Evolutionary conservation across 139 green algal species (phyloP).

Genomic region (Zygnema circumcarinatum): DNA sequence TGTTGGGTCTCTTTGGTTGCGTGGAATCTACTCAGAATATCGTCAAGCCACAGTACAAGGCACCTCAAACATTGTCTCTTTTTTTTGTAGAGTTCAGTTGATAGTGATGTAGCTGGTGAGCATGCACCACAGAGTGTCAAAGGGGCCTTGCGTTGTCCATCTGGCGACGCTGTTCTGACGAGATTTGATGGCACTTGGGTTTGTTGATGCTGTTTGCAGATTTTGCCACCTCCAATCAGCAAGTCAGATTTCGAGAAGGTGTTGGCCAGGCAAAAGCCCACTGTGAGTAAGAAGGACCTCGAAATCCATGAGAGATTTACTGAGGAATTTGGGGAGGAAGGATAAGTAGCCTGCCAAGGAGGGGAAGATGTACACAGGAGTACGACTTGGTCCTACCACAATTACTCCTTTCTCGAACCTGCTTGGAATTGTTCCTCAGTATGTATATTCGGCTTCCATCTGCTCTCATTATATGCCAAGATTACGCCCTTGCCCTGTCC

Average conservation of each 20-base stretch:
- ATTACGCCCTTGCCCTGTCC: not conserved
- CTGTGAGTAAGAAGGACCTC: conserved; percentile 87
- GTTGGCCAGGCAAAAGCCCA: conserved; percentile 86
- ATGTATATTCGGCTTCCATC: not conserved
- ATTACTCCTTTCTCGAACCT: not conserved
- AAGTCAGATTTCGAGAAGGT: conserved; percentile 89
- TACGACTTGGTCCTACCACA: not conserved
- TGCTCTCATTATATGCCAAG: not conserved
- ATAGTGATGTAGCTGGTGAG: too few relatives aligned
- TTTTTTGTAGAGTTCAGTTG: too few relatives aligned
- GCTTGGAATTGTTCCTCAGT: not conserved
- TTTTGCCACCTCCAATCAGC: conserved; percentile 76
- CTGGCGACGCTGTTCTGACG: too few relatives aligned
- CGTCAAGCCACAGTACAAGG: too few relatives aligned
- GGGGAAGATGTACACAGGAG: not conserved
- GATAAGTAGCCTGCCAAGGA: conserved; percentile 35
- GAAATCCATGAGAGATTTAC: conserved; percentile 91
- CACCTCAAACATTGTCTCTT: too few relatives aligned
- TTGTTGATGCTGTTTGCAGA: conserved; percentile 58
- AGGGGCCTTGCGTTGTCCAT: too few relatives aligned
- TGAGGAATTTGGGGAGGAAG: conserved; percentile 95
- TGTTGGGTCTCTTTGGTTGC: too few relatives aligned
- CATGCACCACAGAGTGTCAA: too few relatives aligned
- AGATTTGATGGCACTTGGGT: too few relatives aligned
- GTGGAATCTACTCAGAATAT: too few relatives aligned